Percentiles rank a stretch among this genome's conserved stretches.
Evolutionary conservation across 805 yeast genomes (phyloP).

Genomic region (Saturnispora hagleri): DNA sequence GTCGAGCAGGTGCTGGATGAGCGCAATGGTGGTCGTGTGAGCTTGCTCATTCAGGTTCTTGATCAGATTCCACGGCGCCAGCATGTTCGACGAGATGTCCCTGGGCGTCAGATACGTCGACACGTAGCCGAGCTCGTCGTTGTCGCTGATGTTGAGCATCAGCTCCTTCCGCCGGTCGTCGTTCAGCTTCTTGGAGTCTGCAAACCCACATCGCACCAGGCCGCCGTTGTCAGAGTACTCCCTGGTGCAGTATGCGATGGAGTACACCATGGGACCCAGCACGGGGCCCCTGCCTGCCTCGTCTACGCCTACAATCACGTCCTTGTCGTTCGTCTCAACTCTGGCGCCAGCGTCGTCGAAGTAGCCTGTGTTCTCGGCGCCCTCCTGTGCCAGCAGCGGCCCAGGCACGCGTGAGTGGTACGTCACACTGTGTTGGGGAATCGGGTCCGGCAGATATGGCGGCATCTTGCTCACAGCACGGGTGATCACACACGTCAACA

Average conservation of each 20-base stretch:
- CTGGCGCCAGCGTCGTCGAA: background rate
- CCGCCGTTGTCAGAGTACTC: conserved; percentile 33
- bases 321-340: conserved; percentile 7
- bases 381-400: background rate
- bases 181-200: conserved; percentile 83
- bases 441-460: background rate
- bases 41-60: conserved; percentile 92
- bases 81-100: conserved; percentile 87
- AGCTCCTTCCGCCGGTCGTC: conserved; percentile 59
- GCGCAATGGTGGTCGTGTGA: conserved; percentile 81
- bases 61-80: conserved; percentile 40
- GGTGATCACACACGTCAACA: too few species aligned
- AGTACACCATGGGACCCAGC: conserved; percentile 96
- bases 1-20: conserved; percentile 58
- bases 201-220: conserved; percentile 66
- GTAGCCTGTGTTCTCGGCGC: background rate
- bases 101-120: conserved; percentile 76
- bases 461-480: too few species aligned
- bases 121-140: conserved; percentile 72
- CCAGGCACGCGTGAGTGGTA: conserved; percentile 5
- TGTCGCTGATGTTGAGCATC: conserved; percentile 46
- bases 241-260: conserved; percentile 66
- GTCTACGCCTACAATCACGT: conserved; percentile 77
- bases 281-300: conserved; percentile 99
- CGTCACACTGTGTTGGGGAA: conserved; percentile 2